Percentiles rank a stretch among this genome's conserved stretches.
Conservation (phyloP, 306 rosid species). For the Aeschynomene evenia region DNA sequence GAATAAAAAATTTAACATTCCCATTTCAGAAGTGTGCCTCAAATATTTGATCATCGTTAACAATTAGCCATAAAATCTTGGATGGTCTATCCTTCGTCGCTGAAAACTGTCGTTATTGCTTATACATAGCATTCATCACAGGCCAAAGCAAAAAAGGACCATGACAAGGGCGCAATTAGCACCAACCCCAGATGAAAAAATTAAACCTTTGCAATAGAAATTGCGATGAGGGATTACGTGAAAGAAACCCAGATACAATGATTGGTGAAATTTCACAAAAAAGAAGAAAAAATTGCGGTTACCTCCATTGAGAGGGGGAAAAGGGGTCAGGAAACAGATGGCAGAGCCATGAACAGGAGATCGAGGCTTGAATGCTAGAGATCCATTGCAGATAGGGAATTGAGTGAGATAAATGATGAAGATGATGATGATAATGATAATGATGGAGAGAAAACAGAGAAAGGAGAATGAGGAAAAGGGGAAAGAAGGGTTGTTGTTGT, state of each 20-base stretch:
- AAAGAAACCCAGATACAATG: neutral
- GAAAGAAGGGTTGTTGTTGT: neutral
- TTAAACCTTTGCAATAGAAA: slow-evolving; percentile 5
- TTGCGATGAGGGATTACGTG: neutral
- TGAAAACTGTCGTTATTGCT: neutral
- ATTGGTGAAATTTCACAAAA: neutral
- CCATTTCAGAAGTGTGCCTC: neutral
- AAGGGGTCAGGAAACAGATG: slow-evolving; percentile 40
- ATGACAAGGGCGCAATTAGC: neutral
- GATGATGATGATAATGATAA: neutral
- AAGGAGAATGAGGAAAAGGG: no score
- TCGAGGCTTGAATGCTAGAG: slow-evolving; percentile 41
- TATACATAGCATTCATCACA: neutral
- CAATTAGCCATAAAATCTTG: neutral
- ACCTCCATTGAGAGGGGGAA: slow-evolving; percentile 55
- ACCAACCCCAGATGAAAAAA: slow-evolving; percentile 8
- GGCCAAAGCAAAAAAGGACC: neutral
- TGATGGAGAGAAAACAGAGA: neutral
- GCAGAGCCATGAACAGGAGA: slow-evolving; percentile 40
- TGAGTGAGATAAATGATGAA: slow-evolving; percentile 13
- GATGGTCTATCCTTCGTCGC: slow-evolving; percentile 5
- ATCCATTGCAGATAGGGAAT: slow-evolving; percentile 42
- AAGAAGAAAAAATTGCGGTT: slow-evolving; percentile 18
- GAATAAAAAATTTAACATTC: no score
- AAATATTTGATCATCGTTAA: neutral